Evolutionary conservation across 352 stramenopile genomes (phyloP), one percentile per base, ranked within the genome.

Genomic region (Blastocystis sp.): DNA sequence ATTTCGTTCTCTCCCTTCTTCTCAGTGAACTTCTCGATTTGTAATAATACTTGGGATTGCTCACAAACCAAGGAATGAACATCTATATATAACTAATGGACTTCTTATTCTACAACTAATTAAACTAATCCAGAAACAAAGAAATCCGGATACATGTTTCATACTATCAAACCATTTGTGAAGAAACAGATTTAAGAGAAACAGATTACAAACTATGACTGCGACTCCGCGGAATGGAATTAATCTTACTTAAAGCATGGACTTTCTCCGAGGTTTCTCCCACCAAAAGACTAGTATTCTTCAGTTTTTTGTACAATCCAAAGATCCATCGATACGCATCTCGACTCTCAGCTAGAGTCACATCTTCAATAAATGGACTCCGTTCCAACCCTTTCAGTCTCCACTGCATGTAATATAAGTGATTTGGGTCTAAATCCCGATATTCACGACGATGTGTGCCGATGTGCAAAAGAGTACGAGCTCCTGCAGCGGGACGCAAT

Each of bases 321-420:
- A 84, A 84, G 9, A 84, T 40, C 73, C 73, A 84, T 22, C 48
- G 27, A 56, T 68, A 84, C 3, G 73, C 48, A 24, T 33, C 15
- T 22, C 73, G 73, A 51, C 73, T 84, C 48, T 84, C 73, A 35
- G 42, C 73, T n/a, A 84, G 30, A 37, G 13, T 35, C 48, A 84
- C 73, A 44, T 84, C 73, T 42, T 84, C 73, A 22, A 84, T 51
- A 44, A 84, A 84, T 9, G 73, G 73, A 44, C 73, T 66, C 24
- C 59, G 51, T 35, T 66, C 73, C 22, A 84, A 27, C 17, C 73
- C 73, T 42, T 84, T 53, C 19, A 64, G 44, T 64, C 73, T 64
- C 73, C 73, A 84, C 73, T 84, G 73, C 73, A 84, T 84, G 56
- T 84, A 84, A 48, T 89, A 89, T 22, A 89, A 48, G 37, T 89